Conservation (phyloP, 2,329 filamentous ascomycete genomes). For the Annulohypoxylon truncatum region DNA sequence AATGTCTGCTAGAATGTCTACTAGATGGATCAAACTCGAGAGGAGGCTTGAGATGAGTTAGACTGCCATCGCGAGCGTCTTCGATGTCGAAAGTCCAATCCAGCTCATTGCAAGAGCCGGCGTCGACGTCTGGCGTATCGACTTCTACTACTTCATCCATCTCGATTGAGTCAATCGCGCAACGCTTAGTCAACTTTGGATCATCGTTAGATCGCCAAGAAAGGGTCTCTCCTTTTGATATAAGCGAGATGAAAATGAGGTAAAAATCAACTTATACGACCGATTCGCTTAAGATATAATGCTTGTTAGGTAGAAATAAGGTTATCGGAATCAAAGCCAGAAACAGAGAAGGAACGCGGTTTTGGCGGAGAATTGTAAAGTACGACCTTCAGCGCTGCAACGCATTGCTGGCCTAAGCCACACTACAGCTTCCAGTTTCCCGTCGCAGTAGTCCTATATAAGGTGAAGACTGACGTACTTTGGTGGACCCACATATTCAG, state of each 20-base stretch:
- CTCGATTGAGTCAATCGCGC: neutral
- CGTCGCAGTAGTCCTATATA: slow-evolving; percentile 2
- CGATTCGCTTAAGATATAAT: neutral
- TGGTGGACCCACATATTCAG: slow-evolving; percentile 10
- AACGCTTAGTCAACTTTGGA: slow-evolving; percentile 27
- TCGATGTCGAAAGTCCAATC: slow-evolving; percentile 23
- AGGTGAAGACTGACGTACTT: slow-evolving; percentile 14
- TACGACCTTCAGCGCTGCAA: slow-evolving; percentile 1
- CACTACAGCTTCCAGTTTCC: neutral
- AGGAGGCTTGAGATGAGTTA: slow-evolving; percentile 2
- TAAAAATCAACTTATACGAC: neutral
- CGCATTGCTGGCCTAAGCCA: slow-evolving; percentile 1
- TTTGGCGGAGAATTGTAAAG: slow-evolving; percentile 4
- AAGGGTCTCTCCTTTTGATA: neutral
- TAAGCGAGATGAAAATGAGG: slow-evolving; percentile 4
- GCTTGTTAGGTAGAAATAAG: slow-evolving; percentile 7
- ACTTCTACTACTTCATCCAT: slow-evolving; percentile 37
- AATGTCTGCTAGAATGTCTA: slow-evolving; percentile 10
- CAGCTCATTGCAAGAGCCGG: slow-evolving; percentile 24
- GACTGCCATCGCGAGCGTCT: slow-evolving; percentile 15
- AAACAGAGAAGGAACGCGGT: slow-evolving; percentile 2
- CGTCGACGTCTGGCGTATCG: slow-evolving; percentile 16
- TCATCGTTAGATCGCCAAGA: slow-evolving; percentile 5
- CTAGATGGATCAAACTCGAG: slow-evolving; percentile 10
- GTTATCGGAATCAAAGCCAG: neutral